phyloP scores from a whole-genome alignment of 352 stramenopile genomes.

The Globisporangium mamillatum region DNA sequence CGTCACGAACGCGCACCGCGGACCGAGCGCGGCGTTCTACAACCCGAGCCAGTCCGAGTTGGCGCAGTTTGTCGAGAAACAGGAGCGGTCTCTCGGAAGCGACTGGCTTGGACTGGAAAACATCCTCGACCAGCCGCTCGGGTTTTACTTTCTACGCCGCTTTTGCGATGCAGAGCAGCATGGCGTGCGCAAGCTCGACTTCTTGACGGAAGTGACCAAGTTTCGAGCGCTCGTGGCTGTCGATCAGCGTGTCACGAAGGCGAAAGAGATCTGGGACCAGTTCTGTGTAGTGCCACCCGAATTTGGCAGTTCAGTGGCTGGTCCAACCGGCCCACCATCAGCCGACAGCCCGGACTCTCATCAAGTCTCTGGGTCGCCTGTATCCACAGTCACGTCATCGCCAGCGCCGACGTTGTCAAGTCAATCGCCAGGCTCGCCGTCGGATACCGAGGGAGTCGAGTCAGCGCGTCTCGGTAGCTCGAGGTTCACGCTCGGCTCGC shows the following conservation, averaged over 20 bases:
- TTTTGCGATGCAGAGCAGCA: slow-evolving; percentile 75
- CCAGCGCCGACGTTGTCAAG: slow-evolving; percentile 10
- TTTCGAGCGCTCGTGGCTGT: slow-evolving; percentile 45
- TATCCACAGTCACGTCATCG: slow-evolving; percentile 8
- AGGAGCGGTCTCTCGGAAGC: slow-evolving; percentile 45
- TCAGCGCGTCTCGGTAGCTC: slow-evolving; percentile 9
- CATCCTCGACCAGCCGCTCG: slow-evolving; percentile 71
- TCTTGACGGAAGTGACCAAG: slow-evolving; percentile 74
- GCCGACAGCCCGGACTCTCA: not conserved
- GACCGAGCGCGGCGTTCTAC: slow-evolving; percentile 70
- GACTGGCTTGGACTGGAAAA: slow-evolving; percentile 71
- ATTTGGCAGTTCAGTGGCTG: slow-evolving; percentile 8
- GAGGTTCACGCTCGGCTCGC: slow-evolving; percentile 41
- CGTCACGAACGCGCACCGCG: slow-evolving; percentile 69
- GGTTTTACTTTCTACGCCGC: slow-evolving; percentile 77
- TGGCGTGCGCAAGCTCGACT: slow-evolving; percentile 56
- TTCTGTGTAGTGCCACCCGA: slow-evolving; percentile 33
- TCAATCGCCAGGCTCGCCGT: slow-evolving; percentile 1
- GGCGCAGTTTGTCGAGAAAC: slow-evolving; percentile 57
- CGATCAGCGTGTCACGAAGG: slow-evolving; percentile 47
- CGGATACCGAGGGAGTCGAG: not conserved
- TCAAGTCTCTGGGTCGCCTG: not conserved
- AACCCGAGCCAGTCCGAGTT: slow-evolving; percentile 60
- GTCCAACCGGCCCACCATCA: not conserved
- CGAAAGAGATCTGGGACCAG: slow-evolving; percentile 53